Percentiles rank a stretch among this genome's conserved stretches.
phyloP scores from a whole-genome alignment of 371 early-diverging fungal genomes.

The Lichtheimia hyalospora region DNA sequence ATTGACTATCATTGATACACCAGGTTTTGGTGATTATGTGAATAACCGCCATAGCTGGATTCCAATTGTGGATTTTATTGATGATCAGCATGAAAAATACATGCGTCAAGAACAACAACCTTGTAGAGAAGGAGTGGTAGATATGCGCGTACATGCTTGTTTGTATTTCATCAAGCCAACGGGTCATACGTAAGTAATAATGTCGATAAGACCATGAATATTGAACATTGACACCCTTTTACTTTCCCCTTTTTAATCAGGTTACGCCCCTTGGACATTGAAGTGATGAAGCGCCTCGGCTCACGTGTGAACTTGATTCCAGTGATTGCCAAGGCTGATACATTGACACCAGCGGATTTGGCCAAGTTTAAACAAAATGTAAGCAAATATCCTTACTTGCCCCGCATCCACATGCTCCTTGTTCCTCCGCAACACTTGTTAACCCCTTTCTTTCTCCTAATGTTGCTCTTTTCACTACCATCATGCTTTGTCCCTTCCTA shows the following conservation, averaged over 20 bases:
- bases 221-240: constrained; percentile 2
- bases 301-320: constrained; percentile 90
- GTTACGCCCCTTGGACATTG: constrained; percentile 82
- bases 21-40: constrained; percentile 91
- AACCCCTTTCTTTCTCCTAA: neutral
- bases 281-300: constrained; percentile 86
- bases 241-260: constrained; percentile 23
- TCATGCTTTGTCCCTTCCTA: neutral
- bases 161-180: constrained; percentile 89
- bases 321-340: constrained; percentile 94
- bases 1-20: constrained; percentile 88
- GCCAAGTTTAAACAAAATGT: constrained; percentile 81
- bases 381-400: constrained; percentile 25
- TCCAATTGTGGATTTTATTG: constrained; percentile 95
- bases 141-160: constrained; percentile 89
- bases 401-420: neutral
- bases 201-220: neutral
- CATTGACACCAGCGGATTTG: constrained; percentile 81
- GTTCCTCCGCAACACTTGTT: neutral
- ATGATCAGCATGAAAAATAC: constrained; percentile 92
- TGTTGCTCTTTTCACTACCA: neutral
- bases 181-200: constrained; percentile 71
- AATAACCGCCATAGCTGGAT: constrained; percentile 93
- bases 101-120: constrained; percentile 84
- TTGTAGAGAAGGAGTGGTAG: constrained; percentile 79